Conservation (phyloP, 2,329 filamentous ascomycete species). For the Pestalotiopsis sp. region DNA sequence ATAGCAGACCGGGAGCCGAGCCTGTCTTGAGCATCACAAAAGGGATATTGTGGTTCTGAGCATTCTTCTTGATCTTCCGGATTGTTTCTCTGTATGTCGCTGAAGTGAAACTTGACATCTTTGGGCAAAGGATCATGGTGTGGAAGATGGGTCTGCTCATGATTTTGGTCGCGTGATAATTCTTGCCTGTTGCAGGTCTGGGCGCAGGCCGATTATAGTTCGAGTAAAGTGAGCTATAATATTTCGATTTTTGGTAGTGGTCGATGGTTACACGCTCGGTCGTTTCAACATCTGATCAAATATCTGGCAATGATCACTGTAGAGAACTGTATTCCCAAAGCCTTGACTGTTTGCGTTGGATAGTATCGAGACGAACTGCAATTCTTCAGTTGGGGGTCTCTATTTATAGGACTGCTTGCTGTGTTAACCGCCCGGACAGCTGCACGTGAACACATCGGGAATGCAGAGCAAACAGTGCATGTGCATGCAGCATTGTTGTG, state of each 20-base stretch:
- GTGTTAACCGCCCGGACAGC: neutral
- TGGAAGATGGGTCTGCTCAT: neutral
- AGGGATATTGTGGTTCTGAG: neutral
- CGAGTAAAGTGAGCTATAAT: too few species aligned
- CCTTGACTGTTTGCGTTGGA: neutral
- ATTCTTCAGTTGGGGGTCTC: neutral
- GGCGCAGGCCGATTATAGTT: too few species aligned
- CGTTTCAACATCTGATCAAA: too few species aligned
- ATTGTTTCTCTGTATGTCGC: neutral
- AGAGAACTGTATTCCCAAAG: neutral
- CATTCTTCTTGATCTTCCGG: neutral
- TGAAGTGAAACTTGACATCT: neutral
- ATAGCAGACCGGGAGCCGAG: neutral
- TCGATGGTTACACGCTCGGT: too few species aligned
- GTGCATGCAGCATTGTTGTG: neutral
- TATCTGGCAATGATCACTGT: neutral
- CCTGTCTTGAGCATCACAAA: constrained; percentile 1
- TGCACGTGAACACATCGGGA: neutral
- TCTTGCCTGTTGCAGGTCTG: too few species aligned
- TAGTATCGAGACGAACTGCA: neutral
- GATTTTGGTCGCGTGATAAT: too few species aligned
- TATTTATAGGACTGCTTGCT: neutral
- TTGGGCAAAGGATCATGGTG: neutral
- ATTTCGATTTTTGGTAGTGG: too few species aligned
- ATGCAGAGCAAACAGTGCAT: neutral